Evolutionary conservation across 306 rosid genomes (phyloP), one percentile per base, ranked within the genome.

Genomic region (Pyrus communis): DNA sequence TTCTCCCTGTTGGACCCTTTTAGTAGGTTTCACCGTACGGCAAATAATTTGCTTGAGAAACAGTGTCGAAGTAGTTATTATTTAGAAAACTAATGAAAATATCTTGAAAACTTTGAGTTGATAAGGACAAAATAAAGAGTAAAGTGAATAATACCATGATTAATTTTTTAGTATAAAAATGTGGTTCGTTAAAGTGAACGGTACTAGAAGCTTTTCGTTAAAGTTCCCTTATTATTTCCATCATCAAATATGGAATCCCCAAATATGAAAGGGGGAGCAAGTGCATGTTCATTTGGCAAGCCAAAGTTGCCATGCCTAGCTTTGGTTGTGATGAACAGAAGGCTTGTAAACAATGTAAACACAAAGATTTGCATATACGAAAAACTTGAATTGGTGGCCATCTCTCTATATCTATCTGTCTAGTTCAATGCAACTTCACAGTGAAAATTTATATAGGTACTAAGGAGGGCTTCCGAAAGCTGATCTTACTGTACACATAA

Each of bases 161-260:
- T 25, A 25, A 25, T 25, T 25, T 25, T 25, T 25, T 25, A 25
- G 25, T 25, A 1, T 25, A 25, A 25, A 25, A 25, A 25, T 25
- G 1, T 25, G 25, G 25, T 25, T 25, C 25, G 25, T 25, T 25
- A 25, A 25, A 25, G 25, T 25, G 25, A 25, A 25, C 25, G 25
- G 25, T 25, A 25, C 25, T 25, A 25, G 25, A 25, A 25, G 25
- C 1, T 25, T 25, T 25, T 25, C 25, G 25, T 25, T 25, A 25
- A 25, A 25, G 25, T 25, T 25, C 25, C 25, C 25, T 25, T 25
- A 25, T 25, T 88, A 75, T 88, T 92, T 33, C 96, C 97, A 13
- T 14, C 31, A 54, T 92, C 97, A 45, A 75, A 85, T 6, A 81
- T 1, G 2, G 93, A 92, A 72, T 92, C 95, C 21, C 96, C 96